phyloP scores from a whole-genome alignment of 2,329 filamentous ascomycete genomes.

The Aspergillus tubingensis region DNA sequence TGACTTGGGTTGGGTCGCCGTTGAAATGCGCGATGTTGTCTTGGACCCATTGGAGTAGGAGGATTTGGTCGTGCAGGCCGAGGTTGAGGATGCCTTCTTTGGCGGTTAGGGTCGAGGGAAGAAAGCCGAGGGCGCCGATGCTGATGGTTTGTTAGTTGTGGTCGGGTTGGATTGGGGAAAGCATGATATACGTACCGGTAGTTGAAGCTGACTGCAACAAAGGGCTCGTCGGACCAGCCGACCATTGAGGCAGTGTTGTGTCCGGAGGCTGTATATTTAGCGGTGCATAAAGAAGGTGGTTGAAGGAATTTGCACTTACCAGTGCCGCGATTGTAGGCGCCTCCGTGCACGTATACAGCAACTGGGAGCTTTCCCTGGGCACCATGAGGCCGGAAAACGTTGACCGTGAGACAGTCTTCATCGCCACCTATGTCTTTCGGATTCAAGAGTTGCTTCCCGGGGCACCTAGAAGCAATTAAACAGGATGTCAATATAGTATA shows the following conservation, averaged over 20 bases:
- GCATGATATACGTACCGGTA: conserved; percentile 33
- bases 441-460: conserved; percentile 51
- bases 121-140: conserved; percentile 63
- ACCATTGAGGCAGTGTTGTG: conserved; percentile 65
- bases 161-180: no score
- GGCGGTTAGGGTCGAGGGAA: conserved; percentile 5
- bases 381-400: conserved; percentile 41
- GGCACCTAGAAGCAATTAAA: conserved; percentile 10
- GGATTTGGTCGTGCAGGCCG: conserved; percentile 33
- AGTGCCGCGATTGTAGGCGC: conserved; percentile 38
- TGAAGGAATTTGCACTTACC: conserved; percentile 13
- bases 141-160: conserved; percentile 5
- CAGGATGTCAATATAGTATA: conserved; percentile 46
- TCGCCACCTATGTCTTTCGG: conserved; percentile 53
- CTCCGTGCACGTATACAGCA: conserved; percentile 46
- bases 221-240: conserved; percentile 51
- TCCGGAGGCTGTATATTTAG: conserved; percentile 24
- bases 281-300: background rate
- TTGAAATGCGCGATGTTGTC: conserved; percentile 12
- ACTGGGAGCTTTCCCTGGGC: conserved; percentile 36
- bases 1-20: conserved; percentile 10
- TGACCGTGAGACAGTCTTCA: conserved; percentile 47
- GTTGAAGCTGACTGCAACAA: conserved; percentile 49
- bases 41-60: conserved; percentile 31
- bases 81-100: conserved; percentile 13